A percentile compares a stretch with the other conserved stretches of the same genome.
phyloP scores from a whole-genome alignment of 805 yeast genomes.

The Metschnikowia aberdeeniae region DNA sequence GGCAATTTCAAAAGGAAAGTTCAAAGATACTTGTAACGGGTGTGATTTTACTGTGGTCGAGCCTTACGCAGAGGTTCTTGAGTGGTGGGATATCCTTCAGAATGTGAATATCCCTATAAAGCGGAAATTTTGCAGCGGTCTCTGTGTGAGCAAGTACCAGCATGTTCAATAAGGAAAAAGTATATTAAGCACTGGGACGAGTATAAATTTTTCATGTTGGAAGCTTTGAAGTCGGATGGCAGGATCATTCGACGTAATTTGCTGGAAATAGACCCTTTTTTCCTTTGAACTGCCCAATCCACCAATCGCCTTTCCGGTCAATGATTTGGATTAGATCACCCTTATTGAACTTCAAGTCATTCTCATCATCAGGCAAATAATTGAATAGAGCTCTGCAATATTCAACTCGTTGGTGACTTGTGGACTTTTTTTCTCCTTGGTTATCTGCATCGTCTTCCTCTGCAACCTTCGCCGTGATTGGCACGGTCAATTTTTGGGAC shows the following conservation, averaged over 20 bases:
- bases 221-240: too few relatives aligned
- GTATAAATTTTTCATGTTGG: too few relatives aligned
- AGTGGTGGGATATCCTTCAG: conserved; percentile 64
- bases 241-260: conserved; percentile 23
- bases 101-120: conserved; percentile 50
- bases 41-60: conserved; percentile 49
- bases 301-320: conserved; percentile 31
- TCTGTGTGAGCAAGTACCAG: conserved; percentile 36
- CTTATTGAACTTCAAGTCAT: conserved; percentile 40
- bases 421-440: neutral
- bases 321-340: conserved; percentile 43
- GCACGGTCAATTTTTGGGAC: neutral
- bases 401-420: neutral
- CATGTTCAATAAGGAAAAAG: too few relatives aligned
- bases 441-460: neutral
- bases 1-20: conserved; percentile 50
- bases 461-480: neutral
- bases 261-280: conserved; percentile 31
- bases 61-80: conserved; percentile 54
- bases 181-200: too few relatives aligned
- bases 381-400: conserved; percentile 39
- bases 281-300: conserved; percentile 32
- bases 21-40: conserved; percentile 50
- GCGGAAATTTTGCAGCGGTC: conserved; percentile 52
- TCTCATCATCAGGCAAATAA: conserved; percentile 32